Base-by-base conservation (phyloP, 495 filamentous ascomycete genomes). In the Xylona heveae region DNA sequence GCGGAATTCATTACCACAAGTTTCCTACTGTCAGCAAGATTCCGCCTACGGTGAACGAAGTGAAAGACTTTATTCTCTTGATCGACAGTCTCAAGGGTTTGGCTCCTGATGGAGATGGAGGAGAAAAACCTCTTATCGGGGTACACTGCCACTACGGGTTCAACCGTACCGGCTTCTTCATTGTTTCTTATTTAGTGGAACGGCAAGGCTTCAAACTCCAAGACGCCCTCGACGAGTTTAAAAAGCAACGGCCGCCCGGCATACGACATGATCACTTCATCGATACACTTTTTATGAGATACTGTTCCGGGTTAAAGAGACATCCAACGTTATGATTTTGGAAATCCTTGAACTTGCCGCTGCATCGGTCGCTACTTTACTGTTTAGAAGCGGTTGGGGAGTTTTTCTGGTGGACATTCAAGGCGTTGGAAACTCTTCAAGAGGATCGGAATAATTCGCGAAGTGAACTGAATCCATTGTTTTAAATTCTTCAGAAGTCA, bases 91-190 rank as follows among this genome's bases (percentile, higher is more conserved):
- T 46, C 42, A 16, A 51, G 58, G n/a, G 55, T 54, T 20, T 52
- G 52, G 10, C 49, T 49, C n/a, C 39, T 42, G 39, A 44, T 48
- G 36, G 48, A 51, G 32, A 53, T 50, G 36, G 24, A 44, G 41
- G 49, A 49, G 8, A 48, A 55, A 0, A 42, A 55, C 17, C 50
- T 45, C 6, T 63, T 9, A 62, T 94, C 28, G 85, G 76, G 8
- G 81, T 92, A 1, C 85, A 95, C 47, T 94, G 85, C 44, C 85
- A 95, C 43, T 94, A 95, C 40, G 85, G 84, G 0, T 92, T 81
- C 55, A 91, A 92, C 45, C 67, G 82, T 21, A 91, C 82, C 0
- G 83, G 85, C 1, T 92, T 84, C 46, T 73, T 93, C 44, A 71
- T 95, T 21, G 73, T 75, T n/a, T 80, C 72, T 43, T 95, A 95